These are phyloP conservation scores for Baorangia bicolor DNA, from an alignment of 768 basidiomycete species.

Conservation along the genomic window DNA sequence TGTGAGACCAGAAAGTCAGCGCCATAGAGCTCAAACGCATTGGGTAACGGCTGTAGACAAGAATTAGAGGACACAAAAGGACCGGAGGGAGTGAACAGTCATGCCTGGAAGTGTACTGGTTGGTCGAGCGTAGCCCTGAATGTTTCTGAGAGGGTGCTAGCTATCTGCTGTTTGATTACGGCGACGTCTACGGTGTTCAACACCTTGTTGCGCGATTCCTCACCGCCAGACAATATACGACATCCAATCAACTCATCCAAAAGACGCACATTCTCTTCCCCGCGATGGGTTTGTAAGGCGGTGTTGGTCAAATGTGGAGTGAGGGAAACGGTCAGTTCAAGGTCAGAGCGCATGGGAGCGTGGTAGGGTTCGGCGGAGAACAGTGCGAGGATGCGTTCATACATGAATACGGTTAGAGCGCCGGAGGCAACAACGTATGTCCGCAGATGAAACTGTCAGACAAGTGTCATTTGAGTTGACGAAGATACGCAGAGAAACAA, in stretches of 20 bases:
- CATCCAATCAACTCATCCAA: constrained; percentile 78
- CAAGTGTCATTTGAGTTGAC: constrained; percentile 10
- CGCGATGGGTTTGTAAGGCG: constrained; percentile 68
- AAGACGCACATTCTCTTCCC: constrained; percentile 72
- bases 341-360: constrained; percentile 38
- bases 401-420: constrained; percentile 76
- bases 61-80: background rate
- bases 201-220: constrained; percentile 21
- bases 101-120: constrained; percentile 82
- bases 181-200: constrained; percentile 39
- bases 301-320: constrained; percentile 89
- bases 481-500: background rate
- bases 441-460: constrained; percentile 83
- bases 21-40: constrained; percentile 94
- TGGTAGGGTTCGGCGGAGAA: constrained; percentile 79
- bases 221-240: constrained; percentile 42
- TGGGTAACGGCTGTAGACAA: constrained; percentile 65
- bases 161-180: constrained; percentile 60
- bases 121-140: constrained; percentile 84
- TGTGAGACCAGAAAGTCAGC: constrained; percentile 85
- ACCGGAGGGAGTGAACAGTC: constrained; percentile 2
- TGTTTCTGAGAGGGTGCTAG: constrained; percentile 67
- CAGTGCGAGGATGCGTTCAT: constrained; percentile 79
- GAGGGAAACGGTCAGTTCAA: constrained; percentile 38
- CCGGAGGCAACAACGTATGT: constrained; percentile 82